Evolutionary conservation across 2,329 filamentous ascomycete species (phyloP), one percentile per base, ranked within the genome.

Genomic region (Arthrobotrys megalospora): DNA sequence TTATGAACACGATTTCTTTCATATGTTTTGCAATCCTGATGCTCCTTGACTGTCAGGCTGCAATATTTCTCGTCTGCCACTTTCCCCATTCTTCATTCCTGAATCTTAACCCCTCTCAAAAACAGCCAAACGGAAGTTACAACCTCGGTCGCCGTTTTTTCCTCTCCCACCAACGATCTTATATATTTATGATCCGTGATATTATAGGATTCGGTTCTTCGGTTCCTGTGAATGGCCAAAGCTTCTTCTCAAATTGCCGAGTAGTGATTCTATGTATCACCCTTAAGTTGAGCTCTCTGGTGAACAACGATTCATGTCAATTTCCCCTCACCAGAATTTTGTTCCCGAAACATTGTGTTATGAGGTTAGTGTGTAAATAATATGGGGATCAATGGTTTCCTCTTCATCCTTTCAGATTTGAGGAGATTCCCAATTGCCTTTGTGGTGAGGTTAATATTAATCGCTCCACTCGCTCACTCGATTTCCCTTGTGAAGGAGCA

Each of bases 191-290:
- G 60, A 78, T 72, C 66, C 62, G 75, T 60, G 28, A 66, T 76
- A 76, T 76, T 72, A 78, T 78, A 78, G 32, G 62, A 66, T 78
- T 78, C 75, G 75, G 67, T 72, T 78, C 62, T 43, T 71, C 67
- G 66, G 66, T 69, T 76, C 63, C 65, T 38, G 34, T 45, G 45
- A 71, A 65, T 70, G 62, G 75, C 41, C 75, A 71, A 70, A 78
- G 62, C 67, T 75, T 73, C 60, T 50, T 60, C 36, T 63, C 48
- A 36, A 52, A 60, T 65, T 66, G 58, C 66, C 72, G 43, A 66
- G 50, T 19, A 45, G 8, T 50, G 12, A 65, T 62, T 60, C 52
- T 28, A 8, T 43, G 19, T 58, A 24, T 21, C 28, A 48, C 36
- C 48, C 45, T 41, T 24, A 47, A 50, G 16, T 53, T 28, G 24